These are phyloP conservation scores for sunflower (Helianthus annuus) DNA, from an alignment of 129 eudicot species.

Conservation along the genomic window HanXRQr2.0-SUNRISE NC_035441.2:144884491-144884990, in stretches of 20 bases:
- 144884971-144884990: constrained; percentile 83
- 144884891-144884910: neutral
- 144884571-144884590: neutral
- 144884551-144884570: neutral
- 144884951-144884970: constrained; percentile 80
- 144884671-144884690: too few relatives aligned
- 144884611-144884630: too few relatives aligned
- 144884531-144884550: neutral
- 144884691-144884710: too few relatives aligned
- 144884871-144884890: neutral
- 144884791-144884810: constrained; percentile 85
- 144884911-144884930: constrained; percentile 6
- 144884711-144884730: constrained; percentile 54
- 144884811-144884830: neutral
- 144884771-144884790: constrained; percentile 91
- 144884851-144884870: neutral
- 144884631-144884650: too few relatives aligned
- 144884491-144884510: constrained; percentile 87
- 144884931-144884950: constrained; percentile 62
- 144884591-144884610: too few relatives aligned
- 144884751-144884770: constrained; percentile 93
- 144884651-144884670: too few relatives aligned
- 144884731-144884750: constrained; percentile 72
- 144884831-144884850: constrained; percentile 6
- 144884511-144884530: constrained; percentile 72